These are phyloP conservation scores for Selenicereus undatus DNA, from an alignment of 148 eudicot species.

Conservation along the genomic window DNA sequence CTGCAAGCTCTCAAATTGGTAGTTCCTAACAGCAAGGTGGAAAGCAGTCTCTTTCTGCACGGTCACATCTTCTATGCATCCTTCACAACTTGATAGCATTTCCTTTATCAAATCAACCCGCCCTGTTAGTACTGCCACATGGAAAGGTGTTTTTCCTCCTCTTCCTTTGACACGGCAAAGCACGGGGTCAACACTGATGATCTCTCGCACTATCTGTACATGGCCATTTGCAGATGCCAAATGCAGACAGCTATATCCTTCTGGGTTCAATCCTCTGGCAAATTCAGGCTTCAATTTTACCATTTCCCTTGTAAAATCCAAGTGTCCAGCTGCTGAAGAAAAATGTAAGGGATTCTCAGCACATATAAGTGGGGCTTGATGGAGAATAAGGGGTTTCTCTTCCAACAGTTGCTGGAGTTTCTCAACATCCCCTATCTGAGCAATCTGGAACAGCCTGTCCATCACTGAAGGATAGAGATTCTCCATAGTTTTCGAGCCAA, in stretches of 20 bases:
- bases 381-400: constrained; percentile 32
- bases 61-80: constrained; percentile 38
- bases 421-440: constrained; percentile 31
- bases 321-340: constrained; percentile 38
- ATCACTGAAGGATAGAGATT: constrained; percentile 9
- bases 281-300: constrained; percentile 33
- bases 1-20: constrained; percentile 37
- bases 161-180: constrained; percentile 38
- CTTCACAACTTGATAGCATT: constrained; percentile 33
- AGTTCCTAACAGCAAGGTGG: constrained; percentile 49
- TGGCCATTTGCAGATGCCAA: constrained; percentile 50
- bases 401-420: constrained; percentile 25
- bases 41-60: constrained; percentile 50
- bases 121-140: constrained; percentile 49
- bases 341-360: constrained; percentile 37
- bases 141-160: constrained; percentile 44
- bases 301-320: constrained; percentile 29
- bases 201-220: constrained; percentile 42
- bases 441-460: constrained; percentile 27
- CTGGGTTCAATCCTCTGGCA: constrained; percentile 38
- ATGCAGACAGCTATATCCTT: constrained; percentile 51
- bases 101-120: constrained; percentile 30
- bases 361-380: constrained; percentile 18
- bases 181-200: constrained; percentile 26
- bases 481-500: not conserved